Percentiles rank a stretch among this genome's conserved stretches.
Evolutionary conservation across 2,329 filamentous ascomycete species (phyloP).

Genomic region (Trichoderma lentiforme): DNA sequence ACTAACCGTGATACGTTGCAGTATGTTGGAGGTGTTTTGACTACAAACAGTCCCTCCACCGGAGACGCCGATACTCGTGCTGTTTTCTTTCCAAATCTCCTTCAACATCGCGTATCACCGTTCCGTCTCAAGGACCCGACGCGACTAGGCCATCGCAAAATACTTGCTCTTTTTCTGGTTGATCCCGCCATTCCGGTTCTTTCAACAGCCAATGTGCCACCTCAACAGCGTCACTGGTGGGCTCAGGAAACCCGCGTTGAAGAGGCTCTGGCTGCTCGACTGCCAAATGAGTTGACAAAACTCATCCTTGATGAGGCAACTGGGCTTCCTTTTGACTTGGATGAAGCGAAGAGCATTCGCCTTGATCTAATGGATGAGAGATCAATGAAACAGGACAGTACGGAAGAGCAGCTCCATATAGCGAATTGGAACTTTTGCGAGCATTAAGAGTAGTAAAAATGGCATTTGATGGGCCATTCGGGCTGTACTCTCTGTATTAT

Average conservation of each 20-base stretch:
- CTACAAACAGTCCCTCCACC: slow-evolving; percentile 43
- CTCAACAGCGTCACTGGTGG: slow-evolving; percentile 42
- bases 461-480: not conserved
- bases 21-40: slow-evolving; percentile 46
- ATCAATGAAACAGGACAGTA: slow-evolving; percentile 14
- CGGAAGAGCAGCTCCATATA: not conserved
- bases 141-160: slow-evolving; percentile 55
- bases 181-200: slow-evolving; percentile 50
- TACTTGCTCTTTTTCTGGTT: slow-evolving; percentile 59
- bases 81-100: slow-evolving; percentile 54
- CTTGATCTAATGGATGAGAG: slow-evolving; percentile 30
- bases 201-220: slow-evolving; percentile 44
- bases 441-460: slow-evolving; percentile 19
- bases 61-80: slow-evolving; percentile 41
- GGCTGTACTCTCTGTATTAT: not conserved
- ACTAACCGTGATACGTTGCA: slow-evolving; percentile 26
- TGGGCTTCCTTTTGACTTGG: slow-evolving; percentile 21
- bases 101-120: slow-evolving; percentile 49
- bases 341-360: slow-evolving; percentile 26
- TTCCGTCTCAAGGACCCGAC: slow-evolving; percentile 52
- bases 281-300: slow-evolving; percentile 25
- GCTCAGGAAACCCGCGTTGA: not conserved
- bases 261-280: not conserved
- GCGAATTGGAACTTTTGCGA: slow-evolving; percentile 27
- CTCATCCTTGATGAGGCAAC: slow-evolving; percentile 25